Evolutionary conservation across 116 monocot species (phyloP).

Genomic region (Posidonia oceanica): DNA sequence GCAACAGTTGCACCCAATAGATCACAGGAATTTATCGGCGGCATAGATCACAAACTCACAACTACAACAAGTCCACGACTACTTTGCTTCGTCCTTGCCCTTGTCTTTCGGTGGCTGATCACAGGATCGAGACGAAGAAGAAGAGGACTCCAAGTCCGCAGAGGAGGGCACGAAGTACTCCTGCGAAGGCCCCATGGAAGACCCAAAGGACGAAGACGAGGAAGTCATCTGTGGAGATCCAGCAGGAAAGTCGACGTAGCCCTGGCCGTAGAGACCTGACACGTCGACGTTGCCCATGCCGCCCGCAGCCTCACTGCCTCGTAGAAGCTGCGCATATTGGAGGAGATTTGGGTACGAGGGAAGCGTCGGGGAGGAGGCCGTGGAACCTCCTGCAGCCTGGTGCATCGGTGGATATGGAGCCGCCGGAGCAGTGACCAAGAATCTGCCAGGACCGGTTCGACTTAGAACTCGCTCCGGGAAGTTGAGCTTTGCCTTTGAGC

Average conservation of each 20-base stretch:
- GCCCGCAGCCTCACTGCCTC: not conserved
- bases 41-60: too few species aligned
- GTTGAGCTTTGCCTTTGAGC: conserved; percentile 58
- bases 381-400: not conserved
- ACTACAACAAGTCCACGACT: too few species aligned
- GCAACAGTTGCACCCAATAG: too few species aligned
- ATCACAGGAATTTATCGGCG: too few species aligned
- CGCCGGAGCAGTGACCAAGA: not conserved
- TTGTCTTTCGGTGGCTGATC: too few species aligned
- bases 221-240: not conserved
- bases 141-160: not conserved
- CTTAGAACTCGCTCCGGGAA: conserved; percentile 43
- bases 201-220: not conserved
- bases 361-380: not conserved
- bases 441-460: conserved; percentile 10
- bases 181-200: too few species aligned
- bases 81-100: too few species aligned
- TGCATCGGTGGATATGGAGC: not conserved
- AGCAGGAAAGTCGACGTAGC: not conserved
- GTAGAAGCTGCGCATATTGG: conserved; percentile 50
- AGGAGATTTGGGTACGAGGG: conserved; percentile 27
- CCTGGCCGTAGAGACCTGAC: not conserved
- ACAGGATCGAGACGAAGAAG: conserved; percentile 3
- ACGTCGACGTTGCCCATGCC: not conserved
- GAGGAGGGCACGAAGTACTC: not conserved